Evolutionary conservation across 495 filamentous ascomycete species (phyloP).

Genomic region (Xylaria venustula): DNA sequence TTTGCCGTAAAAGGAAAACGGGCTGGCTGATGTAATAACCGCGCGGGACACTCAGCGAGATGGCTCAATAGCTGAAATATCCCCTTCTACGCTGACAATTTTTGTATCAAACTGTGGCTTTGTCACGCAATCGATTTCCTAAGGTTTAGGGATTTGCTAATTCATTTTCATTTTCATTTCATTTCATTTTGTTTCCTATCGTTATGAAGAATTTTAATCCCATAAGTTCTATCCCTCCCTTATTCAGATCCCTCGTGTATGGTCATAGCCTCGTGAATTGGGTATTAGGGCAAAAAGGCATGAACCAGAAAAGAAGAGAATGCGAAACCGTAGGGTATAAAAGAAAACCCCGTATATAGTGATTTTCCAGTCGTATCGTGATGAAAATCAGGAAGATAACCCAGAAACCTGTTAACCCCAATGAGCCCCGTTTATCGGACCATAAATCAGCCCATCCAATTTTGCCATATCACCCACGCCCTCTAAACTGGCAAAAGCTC

Average conservation of each 20-base stretch:
- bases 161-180: neutral
- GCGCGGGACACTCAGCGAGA: neutral
- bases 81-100: too few relatives aligned
- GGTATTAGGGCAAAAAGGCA: constrained; percentile 2
- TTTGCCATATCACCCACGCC: neutral
- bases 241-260: too few relatives aligned
- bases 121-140: neutral
- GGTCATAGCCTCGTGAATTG: neutral
- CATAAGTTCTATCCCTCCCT: too few relatives aligned
- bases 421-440: constrained; percentile 5
- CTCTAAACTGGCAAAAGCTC: neutral
- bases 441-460: constrained; percentile 4
- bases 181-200: too few relatives aligned
- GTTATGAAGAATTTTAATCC: too few relatives aligned
- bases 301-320: neutral
- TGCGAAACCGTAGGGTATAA: neutral
- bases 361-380: neutral
- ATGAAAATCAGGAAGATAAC: neutral
- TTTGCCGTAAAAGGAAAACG: neutral
- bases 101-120: too few relatives aligned
- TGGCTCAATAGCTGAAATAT: too few relatives aligned
- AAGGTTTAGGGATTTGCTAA: neutral
- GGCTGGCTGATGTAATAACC: neutral
- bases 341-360: neutral
- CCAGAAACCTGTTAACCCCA: constrained; percentile 6